A percentile compares a stretch with the other conserved stretches of the same genome.
Evolutionary conservation across 1,284 basidiomycete species (phyloP).

Genomic region (Pseudozyma sp.): DNA sequence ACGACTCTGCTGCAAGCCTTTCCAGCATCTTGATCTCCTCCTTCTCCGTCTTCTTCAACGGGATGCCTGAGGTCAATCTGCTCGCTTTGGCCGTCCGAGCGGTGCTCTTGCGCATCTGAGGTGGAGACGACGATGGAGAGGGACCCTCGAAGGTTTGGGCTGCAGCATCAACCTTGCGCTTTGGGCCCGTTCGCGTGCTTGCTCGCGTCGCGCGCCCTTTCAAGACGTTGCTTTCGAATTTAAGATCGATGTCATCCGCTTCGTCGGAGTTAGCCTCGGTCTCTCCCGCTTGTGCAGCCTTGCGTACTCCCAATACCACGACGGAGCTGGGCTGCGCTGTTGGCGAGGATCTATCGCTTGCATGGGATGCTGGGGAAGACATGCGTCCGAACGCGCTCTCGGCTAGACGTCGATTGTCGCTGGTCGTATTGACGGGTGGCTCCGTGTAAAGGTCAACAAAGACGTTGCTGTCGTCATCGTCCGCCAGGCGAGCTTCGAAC

Average conservation of each 20-base stretch:
- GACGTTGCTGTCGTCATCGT: conserved; percentile 2
- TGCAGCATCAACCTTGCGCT: conserved; percentile 7
- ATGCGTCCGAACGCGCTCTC: conserved; percentile 31
- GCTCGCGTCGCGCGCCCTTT: conserved; percentile 1
- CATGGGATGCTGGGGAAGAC: conserved; percentile 22
- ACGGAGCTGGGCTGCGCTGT: not conserved
- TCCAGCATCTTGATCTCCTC: conserved; percentile 18
- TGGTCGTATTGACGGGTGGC: conserved; percentile 14
- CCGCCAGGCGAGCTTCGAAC: not conserved
- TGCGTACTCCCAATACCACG: not conserved
- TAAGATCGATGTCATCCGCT: not conserved
- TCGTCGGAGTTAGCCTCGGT: not conserved
- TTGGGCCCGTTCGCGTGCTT: conserved; percentile 8
- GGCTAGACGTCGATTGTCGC: conserved; percentile 35
- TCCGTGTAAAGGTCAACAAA: conserved; percentile 13
- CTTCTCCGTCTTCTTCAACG: conserved; percentile 23
- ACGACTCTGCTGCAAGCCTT: conserved; percentile 8
- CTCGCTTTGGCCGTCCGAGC: not conserved
- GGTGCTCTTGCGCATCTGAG: not conserved
- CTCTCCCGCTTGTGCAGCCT: not conserved
- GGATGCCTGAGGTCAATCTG: conserved; percentile 7
- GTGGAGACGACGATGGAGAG: not conserved
- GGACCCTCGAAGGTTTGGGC: not conserved
- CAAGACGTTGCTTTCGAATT: not conserved
- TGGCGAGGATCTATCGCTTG: not conserved